phyloP scores from a whole-genome alignment of 78 protist genomes.

The Reticulomyxa filosa region DNA sequence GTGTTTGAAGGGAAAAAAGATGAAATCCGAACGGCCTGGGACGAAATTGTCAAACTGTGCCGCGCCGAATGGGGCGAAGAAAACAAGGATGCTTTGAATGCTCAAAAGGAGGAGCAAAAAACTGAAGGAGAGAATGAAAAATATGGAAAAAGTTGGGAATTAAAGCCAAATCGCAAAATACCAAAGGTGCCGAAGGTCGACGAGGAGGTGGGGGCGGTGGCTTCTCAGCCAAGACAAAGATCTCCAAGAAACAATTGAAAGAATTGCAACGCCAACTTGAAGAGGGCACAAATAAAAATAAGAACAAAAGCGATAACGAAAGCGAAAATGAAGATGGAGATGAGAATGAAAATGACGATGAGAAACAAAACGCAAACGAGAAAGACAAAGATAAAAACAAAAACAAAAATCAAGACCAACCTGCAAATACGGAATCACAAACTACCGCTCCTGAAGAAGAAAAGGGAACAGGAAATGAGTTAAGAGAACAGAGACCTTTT shows the following conservation, averaged over 20 bases:
- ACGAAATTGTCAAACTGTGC: too few relatives aligned
- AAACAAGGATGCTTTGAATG: too few relatives aligned
- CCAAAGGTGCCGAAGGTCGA: neutral
- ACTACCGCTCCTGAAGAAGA: neutral
- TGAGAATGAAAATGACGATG: neutral
- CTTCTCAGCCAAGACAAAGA: neutral
- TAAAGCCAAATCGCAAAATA: neutral
- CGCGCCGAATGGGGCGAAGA: too few relatives aligned
- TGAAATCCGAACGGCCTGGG: too few relatives aligned
- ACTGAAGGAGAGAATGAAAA: too few relatives aligned
- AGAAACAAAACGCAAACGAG: neutral
- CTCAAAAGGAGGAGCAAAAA: too few relatives aligned
- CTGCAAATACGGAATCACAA: neutral
- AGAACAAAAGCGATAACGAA: neutral
- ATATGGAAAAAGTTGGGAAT: neutral
- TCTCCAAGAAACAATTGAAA: neutral
- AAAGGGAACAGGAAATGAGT: neutral
- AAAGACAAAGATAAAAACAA: constrained; percentile 9
- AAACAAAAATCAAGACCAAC: neutral
- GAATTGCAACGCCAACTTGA: constrained; percentile 2
- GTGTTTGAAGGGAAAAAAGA: too few relatives aligned
- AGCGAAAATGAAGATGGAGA: neutral
- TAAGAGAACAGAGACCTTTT: neutral
- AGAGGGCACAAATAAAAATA: neutral
- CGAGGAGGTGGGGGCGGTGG: neutral